Percentiles rank a stretch among this genome's conserved stretches.
Evolutionary conservation across 1,139 yeast species (phyloP).

Genomic region (Yamadazyma epiphylla): DNA sequence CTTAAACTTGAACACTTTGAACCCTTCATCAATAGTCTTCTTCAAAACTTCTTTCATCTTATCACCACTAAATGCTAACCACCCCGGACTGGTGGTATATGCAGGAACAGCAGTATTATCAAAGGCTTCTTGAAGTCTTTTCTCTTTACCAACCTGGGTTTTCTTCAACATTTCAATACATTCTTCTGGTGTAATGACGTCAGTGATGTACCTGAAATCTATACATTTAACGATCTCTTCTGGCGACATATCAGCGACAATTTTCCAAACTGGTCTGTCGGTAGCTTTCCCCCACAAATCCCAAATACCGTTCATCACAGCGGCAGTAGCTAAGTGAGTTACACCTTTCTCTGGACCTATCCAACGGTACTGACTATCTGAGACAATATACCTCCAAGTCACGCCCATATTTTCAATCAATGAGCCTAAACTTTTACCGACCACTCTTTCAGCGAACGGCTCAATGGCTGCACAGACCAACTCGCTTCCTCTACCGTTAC

Average conservation of each 20-base stretch:
- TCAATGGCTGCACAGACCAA: constrained; percentile 13
- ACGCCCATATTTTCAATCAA: constrained; percentile 29
- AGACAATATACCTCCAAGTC: constrained; percentile 32
- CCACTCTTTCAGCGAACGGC: constrained; percentile 16
- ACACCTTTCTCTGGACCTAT: constrained; percentile 38
- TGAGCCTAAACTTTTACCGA: constrained; percentile 21
- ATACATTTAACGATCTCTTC: constrained; percentile 39
- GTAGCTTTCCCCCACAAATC: constrained; percentile 34
- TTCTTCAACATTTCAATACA: constrained; percentile 25
- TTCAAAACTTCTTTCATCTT: constrained; percentile 22
- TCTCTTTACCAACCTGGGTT: constrained; percentile 23
- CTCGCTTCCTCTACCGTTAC: constrained; percentile 15
- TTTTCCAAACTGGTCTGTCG: constrained; percentile 32
- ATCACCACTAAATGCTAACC: constrained; percentile 40
- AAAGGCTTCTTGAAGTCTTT: constrained; percentile 22
- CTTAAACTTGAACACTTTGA: constrained; percentile 35
- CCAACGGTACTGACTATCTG: constrained; percentile 36
- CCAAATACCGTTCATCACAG: constrained; percentile 31
- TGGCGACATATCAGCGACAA: constrained; percentile 35
- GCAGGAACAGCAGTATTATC: constrained; percentile 36
- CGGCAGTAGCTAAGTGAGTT: constrained; percentile 24
- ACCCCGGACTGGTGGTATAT: constrained; percentile 42
- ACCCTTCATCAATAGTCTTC: constrained; percentile 34
- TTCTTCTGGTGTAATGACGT: constrained; percentile 35
- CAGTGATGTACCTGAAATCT: constrained; percentile 38